Base-by-base conservation (phyloP, 345 rosid genomes). In the Diplotaxis tenuifolia region DNA sequence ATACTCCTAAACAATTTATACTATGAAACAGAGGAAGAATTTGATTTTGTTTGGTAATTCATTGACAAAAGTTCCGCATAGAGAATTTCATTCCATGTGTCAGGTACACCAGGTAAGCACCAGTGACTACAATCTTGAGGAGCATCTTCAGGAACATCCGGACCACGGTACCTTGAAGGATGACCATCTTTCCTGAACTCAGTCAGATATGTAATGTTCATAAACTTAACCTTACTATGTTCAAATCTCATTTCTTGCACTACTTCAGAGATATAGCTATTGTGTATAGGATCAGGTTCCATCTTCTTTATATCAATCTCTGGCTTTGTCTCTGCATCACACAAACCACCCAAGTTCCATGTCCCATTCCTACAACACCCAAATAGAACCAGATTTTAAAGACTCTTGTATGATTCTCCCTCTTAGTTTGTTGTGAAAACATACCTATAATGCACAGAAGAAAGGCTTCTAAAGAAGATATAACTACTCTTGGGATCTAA, bases 101-200 rank as follows among this genome's bases (percentile, higher is more conserved):
- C 94, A 4, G 96, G 96, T 49, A 95, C 84, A 49, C 96, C 97
- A 5, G 96, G 96, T 68, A 88, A 78, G 73, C 98, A 95, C 96
- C 99, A 95, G 62, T 90, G 97, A 83, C 98, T 88, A 82, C 96
- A 92, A 62, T 90, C 98, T 73, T 92, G 92, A 7, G 96, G 88
- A 76, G 93, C 93, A 59, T 77, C 71, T 25, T 62, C 61, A 3
- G 82, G 83, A 62, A 85, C 89, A 28, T 88, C 91, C 1, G 87
- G 91, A 75, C 89, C 96, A n/a, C 92, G 86, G 77, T 84, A 75
- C 54, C 71, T 69, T 5, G 96, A 88, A 23, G 97, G 98, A 67
- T 95, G 96, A 50, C 85, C 88, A 11, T 91, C 91, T 12, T 72
- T 83, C 70, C 96, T 84, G 79, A 84, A 81, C 78, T 80, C 87